Base-by-base conservation (phyloP, 495 filamentous ascomycete genomes). In the Chlorociboria aeruginascens region DNA sequence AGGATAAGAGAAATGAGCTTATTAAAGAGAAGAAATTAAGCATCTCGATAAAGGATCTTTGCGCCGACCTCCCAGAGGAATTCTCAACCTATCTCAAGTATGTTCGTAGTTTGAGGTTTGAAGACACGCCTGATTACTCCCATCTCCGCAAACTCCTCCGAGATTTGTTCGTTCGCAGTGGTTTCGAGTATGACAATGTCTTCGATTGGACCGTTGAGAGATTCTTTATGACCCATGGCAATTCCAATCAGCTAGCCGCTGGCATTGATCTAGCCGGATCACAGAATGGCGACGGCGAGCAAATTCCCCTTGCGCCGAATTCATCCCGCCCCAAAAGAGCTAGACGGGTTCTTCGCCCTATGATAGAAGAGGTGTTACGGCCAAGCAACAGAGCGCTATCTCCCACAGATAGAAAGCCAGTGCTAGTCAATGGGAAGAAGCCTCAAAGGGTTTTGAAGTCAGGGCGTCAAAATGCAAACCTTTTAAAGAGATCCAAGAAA, bases 11-110 rank as follows among this genome's bases (percentile, higher is more conserved):
- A 70, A 97, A 99, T 62, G 93, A 99, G 69, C 82, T 93, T 44
- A 99, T 99, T 69, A 99, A 97, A 93, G 93, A 99, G 76, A 99
- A 99, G 82, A 99, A 99, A 84, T 97, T 99, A 93, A 99, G 92
- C 8, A 99, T 93, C 6, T 92, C 93, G 13, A 99, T 93, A 57
- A 93, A 99, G 62, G 92, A 97, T 35, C 86, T 99, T 28, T 99
- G 93, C 81, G 88, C 92, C 65, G 92, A 89, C 46, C 97, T 99
- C 72, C 93, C 93, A 56, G 97, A 99, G 63, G 93, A 97, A 71
- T 99, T 99, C 64, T 90, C 93, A 69, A 97, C 96, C 67, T 99
- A 99, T 67, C 74, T 99, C 48, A 97, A 99, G 81, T 97, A 99
- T 76, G 97, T 93, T 42, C 86, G 93, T 37, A 96, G 89, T 40